Evolutionary conservation across 768 basidiomycete genomes (phyloP), one percentile per base, ranked within the genome.

Genomic region (Roridomyces roridus): DNA sequence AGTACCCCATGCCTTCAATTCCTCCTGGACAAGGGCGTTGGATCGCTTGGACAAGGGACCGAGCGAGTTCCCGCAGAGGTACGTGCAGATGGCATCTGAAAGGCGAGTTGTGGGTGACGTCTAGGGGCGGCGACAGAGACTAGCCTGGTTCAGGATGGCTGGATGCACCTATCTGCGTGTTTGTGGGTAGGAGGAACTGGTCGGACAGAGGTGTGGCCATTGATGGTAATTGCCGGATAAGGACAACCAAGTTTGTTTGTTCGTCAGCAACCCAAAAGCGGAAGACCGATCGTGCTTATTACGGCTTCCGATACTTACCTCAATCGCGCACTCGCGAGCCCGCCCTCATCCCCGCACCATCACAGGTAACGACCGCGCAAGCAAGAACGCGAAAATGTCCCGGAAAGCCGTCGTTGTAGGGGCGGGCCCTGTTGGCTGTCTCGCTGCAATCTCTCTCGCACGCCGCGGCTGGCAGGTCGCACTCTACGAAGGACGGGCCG

Each of bases 41-140:
- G 95, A 90, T 34, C 84, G 79, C 69, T 87, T 92, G 40, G 91
- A 84, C 66, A 92, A 77, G 51, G 89, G 80, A 5, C 97, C 97
- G 10, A 98, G 83, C 23, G 95, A 98, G 76, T 99, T 98, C 29
- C 97, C 97, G 70, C 93, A 96, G 47, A 99, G 86, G 72, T 99
- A 99, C 29, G 87, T 85, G 70, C 85, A 87, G 51, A 78, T 75
- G 51, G 68, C 70, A 46, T 85, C 84, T 79, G 71, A 73, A 77
- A 59, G 48, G 31, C 46, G 24, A 10, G 42, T 29, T 39, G 20
- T n/a, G 55, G 8, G 7, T 17, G 46, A 40, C 15, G 29, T 20
- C 46, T 54, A 34, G 26, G 46, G 44, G 24, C 46, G 45, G 63
- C 51, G 49, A 53, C 35, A 9, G 21, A 4, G 8, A 59, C 58